Conservation (phyloP, 2,329 filamentous ascomycete genomes). For the Monilinia aucupariae region DNA sequence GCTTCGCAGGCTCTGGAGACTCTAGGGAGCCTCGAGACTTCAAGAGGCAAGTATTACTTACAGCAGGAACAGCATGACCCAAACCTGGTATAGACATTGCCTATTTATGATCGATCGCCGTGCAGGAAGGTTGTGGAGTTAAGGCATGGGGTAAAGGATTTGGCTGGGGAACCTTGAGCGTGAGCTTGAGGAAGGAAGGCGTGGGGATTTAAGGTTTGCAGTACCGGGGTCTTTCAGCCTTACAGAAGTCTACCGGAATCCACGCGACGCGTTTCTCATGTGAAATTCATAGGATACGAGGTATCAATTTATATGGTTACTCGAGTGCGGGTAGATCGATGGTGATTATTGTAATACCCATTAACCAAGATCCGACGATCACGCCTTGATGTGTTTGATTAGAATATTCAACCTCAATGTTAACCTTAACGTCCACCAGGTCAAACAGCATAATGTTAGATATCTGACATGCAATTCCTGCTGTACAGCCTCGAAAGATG, state of each 20-base stretch:
- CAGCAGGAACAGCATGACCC: constrained; percentile 59
- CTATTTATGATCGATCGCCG: background rate
- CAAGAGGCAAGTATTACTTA: constrained; percentile 37
- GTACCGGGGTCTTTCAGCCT: constrained; percentile 10
- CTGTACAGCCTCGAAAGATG: too few species aligned
- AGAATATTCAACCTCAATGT: too few species aligned
- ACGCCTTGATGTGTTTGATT: too few species aligned
- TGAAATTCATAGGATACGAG: background rate
- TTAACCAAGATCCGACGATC: too few species aligned
- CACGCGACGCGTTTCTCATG: background rate
- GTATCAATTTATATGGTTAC: background rate
- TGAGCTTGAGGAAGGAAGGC: constrained; percentile 16
- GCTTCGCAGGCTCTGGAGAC: background rate
- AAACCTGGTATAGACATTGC: constrained; percentile 69
- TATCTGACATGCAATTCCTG: too few species aligned
- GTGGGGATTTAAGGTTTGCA: background rate
- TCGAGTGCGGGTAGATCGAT: background rate
- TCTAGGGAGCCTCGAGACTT: background rate
- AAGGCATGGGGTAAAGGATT: constrained; percentile 11
- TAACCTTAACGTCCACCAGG: too few species aligned
- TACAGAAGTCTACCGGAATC: background rate
- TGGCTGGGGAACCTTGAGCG: constrained; percentile 14
- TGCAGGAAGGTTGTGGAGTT: background rate
- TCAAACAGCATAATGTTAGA: too few species aligned
- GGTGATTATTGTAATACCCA: too few species aligned